These are phyloP conservation scores for Carallia brachiata DNA, from an alignment of 345 rosid genomes.

Conservation along the genomic window DNA sequence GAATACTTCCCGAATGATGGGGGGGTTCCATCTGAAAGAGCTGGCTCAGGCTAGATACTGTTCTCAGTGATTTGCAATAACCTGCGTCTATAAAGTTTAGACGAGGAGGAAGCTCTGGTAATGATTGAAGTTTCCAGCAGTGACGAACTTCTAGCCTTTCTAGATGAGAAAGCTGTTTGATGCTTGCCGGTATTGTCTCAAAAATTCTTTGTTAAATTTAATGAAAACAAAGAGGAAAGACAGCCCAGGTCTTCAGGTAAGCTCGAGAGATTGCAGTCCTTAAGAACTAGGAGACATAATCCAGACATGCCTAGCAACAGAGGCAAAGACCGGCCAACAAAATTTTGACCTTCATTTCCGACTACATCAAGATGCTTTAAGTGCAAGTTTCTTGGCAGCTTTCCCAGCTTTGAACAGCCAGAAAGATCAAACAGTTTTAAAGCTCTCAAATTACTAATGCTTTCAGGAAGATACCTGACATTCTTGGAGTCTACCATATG, in stretches of 20 bases:
- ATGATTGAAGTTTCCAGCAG: slow-evolving; percentile 7
- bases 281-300: too few species aligned
- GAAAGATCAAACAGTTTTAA: slow-evolving; percentile 5
- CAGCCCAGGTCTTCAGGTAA: background rate
- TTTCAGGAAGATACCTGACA: background rate
- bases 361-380: too few species aligned
- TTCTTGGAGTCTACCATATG: rapidly evolving
- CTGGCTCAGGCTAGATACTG: background rate
- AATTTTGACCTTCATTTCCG: background rate
- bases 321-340: background rate
- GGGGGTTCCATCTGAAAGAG: too few species aligned
- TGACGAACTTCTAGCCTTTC: background rate
- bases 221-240: background rate
- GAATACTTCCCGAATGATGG: too few species aligned
- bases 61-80: background rate
- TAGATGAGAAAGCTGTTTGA: background rate
- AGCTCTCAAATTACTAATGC: background rate
- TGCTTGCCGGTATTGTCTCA: slow-evolving; percentile 7
- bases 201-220: slow-evolving; percentile 1
- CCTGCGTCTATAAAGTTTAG: background rate
- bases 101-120: slow-evolving; percentile 10
- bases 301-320: too few species aligned
- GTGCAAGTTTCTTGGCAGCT: slow-evolving; percentile 19
- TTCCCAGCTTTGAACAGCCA: slow-evolving; percentile 27
- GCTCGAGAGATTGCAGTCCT: background rate